Base-by-base conservation (phyloP, 164 flowering plant genomes). In the Echeveria elegans region DNA sequence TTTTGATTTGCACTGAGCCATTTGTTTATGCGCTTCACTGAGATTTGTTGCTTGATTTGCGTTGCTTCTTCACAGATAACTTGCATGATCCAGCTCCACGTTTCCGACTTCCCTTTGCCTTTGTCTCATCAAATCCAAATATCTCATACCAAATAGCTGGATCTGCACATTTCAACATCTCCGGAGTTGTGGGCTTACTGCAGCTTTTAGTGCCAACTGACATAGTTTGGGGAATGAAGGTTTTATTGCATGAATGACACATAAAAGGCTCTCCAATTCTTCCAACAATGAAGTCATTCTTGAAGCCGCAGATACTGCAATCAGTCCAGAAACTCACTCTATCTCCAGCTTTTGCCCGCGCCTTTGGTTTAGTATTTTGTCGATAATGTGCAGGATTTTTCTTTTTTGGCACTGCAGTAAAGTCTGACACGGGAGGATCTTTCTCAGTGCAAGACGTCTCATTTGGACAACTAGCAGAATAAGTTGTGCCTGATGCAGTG, bases 281-380 rank as follows among this genome's bases (percentile, higher is more conserved):
- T 12, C 61, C 61, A 28, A 56, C 61, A 4, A 56, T 56, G 61
- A 56, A 56, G 32, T 56, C 61, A 28, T 56, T 56, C 61, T 29
- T 56, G 61, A 19, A 28, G 16, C 32, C 19, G 14, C 61, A 56
- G 28, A 56, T 8, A 1, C 19, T 26, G 19, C 61, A 56, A 2
- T 56, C 61, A 15, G 61, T 56, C 61, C 61, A 56, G 32, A 56
- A 26, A 28, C 61, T 56, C 19, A 56, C 15, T 12, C 32, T 56
- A 14, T 11, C 32, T 2, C 32, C 61, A 28, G 61, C 4, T 15
- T 56, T 56, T 15, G 18, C 15, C 32, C 19, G 11, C 2, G 32
- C 9, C 61, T 56, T 56, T 56, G 32, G 31, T 32, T 28, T 12
- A 29, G 61, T 14, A 11, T 15, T 6, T 15, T 12, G 31, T 6